Evolutionary conservation across 371 early-diverging fungal genomes (phyloP).

Genomic region (Rhizopus stolonifer): DNA sequence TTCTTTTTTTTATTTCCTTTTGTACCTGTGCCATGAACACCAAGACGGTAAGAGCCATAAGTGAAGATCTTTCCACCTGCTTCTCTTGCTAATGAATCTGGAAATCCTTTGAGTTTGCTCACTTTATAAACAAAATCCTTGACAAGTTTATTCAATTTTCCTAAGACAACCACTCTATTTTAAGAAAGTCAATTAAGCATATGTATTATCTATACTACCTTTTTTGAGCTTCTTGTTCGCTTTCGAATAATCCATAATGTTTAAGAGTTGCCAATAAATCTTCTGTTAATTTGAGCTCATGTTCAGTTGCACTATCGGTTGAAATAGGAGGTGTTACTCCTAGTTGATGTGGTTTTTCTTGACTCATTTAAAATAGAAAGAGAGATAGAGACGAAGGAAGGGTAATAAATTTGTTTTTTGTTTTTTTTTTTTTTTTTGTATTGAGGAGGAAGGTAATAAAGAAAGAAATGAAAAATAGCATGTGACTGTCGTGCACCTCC

Average conservation of each 20-base stretch:
- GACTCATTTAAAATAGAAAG: constrained; percentile 1
- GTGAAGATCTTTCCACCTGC: constrained; percentile 97
- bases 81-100: constrained; percentile 77
- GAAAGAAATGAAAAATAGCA: no score
- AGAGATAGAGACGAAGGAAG: no score
- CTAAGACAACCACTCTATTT: constrained; percentile 85
- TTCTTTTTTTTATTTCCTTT: no score
- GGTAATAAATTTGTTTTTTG: no score
- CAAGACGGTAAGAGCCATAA: constrained; percentile 98
- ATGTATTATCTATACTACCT: constrained; percentile 21
- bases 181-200: neutral
- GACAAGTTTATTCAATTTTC: constrained; percentile 80
- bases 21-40: constrained; percentile 90
- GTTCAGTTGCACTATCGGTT: constrained; percentile 42
- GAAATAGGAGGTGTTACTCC: constrained; percentile 69
- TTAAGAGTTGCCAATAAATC: constrained; percentile 64
- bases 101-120: constrained; percentile 61
- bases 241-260: constrained; percentile 74
- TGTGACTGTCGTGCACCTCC: no score
- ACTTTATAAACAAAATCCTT: constrained; percentile 89
- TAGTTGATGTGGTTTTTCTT: constrained; percentile 21
- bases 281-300: constrained; percentile 66
- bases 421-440: no score
- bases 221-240: constrained; percentile 62
- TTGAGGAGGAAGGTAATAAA: no score